phyloP scores from a whole-genome alignment of 495 filamentous ascomycete genomes.

The Elasticomyces elasticus region DNA sequence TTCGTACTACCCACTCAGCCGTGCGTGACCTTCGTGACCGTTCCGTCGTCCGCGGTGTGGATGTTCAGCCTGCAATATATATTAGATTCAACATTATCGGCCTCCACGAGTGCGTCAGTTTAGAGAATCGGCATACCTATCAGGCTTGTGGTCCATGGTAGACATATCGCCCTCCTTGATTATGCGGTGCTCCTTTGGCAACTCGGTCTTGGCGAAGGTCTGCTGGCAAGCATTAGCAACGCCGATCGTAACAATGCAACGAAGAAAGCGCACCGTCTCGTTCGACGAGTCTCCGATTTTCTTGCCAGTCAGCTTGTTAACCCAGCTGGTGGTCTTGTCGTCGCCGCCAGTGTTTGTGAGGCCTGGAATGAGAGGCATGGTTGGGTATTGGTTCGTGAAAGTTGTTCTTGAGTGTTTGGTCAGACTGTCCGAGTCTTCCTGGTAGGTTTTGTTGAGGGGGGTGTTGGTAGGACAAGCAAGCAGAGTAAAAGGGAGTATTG shows the following conservation, averaged over 20 bases:
- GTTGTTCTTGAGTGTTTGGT: too few species aligned
- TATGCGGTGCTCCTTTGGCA: constrained; percentile 24
- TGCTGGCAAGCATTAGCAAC: background rate
- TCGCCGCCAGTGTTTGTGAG: constrained; percentile 15
- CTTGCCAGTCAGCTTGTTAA: constrained; percentile 24
- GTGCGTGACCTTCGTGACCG: constrained; percentile 25
- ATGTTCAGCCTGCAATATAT: constrained; percentile 18
- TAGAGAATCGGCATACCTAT: constrained; percentile 16
- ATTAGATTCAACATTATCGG: background rate
- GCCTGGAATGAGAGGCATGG: constrained; percentile 27
- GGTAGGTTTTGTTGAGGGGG: background rate
- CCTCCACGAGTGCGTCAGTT: background rate
- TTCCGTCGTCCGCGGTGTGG: constrained; percentile 24
- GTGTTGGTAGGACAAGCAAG: too few species aligned
- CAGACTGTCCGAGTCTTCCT: too few species aligned
- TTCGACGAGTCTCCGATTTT: constrained; percentile 25
- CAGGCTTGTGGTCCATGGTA: constrained; percentile 27
- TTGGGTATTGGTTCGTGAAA: background rate
- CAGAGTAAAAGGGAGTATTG: too few species aligned
- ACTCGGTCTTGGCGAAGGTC: constrained; percentile 27
- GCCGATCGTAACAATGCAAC: background rate
- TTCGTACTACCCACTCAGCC: too few species aligned
- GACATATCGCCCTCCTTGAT: constrained; percentile 27
- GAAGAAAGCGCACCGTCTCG: constrained; percentile 19
- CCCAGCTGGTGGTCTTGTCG: constrained; percentile 22